Base-by-base conservation (phyloP, 1,284 basidiomycete genomes). In the Lignosus rhinocerotis region DNA sequence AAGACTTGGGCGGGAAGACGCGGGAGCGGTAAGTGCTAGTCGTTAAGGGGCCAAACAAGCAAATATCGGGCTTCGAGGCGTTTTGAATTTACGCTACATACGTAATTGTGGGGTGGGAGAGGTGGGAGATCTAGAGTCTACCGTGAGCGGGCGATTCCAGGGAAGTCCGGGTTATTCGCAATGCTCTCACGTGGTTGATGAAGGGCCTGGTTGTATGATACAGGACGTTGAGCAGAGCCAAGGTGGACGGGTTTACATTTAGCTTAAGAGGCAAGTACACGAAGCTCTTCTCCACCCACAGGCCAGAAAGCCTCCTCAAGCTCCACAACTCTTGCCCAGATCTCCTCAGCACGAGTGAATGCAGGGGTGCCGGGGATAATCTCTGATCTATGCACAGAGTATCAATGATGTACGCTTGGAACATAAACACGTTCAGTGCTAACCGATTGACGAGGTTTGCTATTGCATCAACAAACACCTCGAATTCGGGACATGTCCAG, bases 401-500 rank as follows among this genome's bases (percentile, higher is more conserved):
- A 46, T 33, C 49, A 36, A 12, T 31, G 2, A 55, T 45, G 11
- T 19, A 7, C 14, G 45, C 9, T 25, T n/a, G 11, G 17, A 1
- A 55, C 19, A 10, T 17, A 42, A 10, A 12, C 34, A 51, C n/a
- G 50, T 19, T 6, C 32, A 43, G 32, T 21, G 25, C 69, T 25
- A 39, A 73, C 50, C 74, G 75, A 63, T 90, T 78, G 3, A 90
- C 81, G 9, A 89, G 69, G 31, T 73, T 70, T 0, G 75, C 78
- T 19, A 90, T 76, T 0, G 78, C 75, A 12, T 81, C 67, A 7
- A 91, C 88, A 65, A 91, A 91, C 3, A 68, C 67, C 14, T 76
- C 75, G 67, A 90, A 91, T 56, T 85, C 86, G 0, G 75, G 70
- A 53, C 77, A 81, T 16, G 85, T 88, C 89, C 89, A 92, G 68